A percentile compares a stretch with the other conserved stretches of the same genome.
Evolutionary conservation across 169 alveolate genomes (phyloP).

Genomic region (Babesia divergens): DNA sequence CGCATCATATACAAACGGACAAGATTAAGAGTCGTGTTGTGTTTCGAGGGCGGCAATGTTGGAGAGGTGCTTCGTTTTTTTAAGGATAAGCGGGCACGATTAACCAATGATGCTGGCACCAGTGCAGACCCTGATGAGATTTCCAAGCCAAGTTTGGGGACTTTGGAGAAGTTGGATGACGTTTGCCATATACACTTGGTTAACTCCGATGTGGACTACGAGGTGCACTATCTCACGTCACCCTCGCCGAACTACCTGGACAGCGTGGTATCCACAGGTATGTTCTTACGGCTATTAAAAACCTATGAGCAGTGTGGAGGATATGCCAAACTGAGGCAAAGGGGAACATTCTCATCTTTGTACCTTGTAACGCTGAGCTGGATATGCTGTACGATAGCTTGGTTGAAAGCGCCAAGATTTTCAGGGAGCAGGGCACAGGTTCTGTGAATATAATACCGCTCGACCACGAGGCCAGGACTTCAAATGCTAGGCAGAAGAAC

Average conservation of each 20-base stretch:
- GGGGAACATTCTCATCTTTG: slow-evolving; percentile 52
- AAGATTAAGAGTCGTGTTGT: slow-evolving; percentile 50
- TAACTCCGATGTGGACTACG: neutral
- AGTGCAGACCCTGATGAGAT: neutral
- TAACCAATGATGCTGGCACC: neutral
- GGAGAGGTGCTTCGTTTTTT: slow-evolving; percentile 26
- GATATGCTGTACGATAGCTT: slow-evolving; percentile 17
- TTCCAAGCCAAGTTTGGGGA: neutral
- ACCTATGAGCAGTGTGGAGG: slow-evolving; percentile 45
- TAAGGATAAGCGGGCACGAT: neutral
- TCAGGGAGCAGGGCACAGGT: slow-evolving; percentile 15
- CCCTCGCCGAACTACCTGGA: slow-evolving; percentile 63
- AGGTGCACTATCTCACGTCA: slow-evolving; percentile 31
- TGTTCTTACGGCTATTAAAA: neutral
- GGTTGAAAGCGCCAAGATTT: slow-evolving; percentile 14
- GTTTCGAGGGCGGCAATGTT: slow-evolving; percentile 27
- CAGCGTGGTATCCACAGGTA: slow-evolving; percentile 59
- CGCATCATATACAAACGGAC: slow-evolving; percentile 21
- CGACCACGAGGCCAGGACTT: neutral
- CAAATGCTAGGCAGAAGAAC: neutral
- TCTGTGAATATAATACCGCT: slow-evolving; percentile 7
- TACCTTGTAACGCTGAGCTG: slow-evolving; percentile 42
- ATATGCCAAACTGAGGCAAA: slow-evolving; percentile 27
- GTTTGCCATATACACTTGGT: slow-evolving; percentile 22
- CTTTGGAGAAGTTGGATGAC: neutral